Percentiles rank a stretch among this genome's conserved stretches.
These are phyloP conservation scores for Pleurotus pulmonarius DNA, from an alignment of 768 basidiomycete species.

Conservation along the genomic window DNA sequence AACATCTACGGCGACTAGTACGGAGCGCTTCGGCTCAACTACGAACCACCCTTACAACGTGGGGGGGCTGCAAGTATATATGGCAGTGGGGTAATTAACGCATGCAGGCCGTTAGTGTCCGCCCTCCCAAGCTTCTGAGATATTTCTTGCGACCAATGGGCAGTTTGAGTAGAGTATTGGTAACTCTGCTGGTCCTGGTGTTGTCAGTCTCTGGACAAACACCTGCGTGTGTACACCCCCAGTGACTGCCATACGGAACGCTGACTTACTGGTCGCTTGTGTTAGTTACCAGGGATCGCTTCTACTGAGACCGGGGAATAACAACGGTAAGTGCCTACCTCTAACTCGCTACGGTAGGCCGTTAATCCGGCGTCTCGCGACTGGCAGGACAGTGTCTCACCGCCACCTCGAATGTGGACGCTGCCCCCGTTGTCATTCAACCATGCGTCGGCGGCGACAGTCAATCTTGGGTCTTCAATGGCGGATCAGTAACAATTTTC, in stretches of 20 bases:
- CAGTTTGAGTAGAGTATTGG: no score
- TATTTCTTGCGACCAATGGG: no score
- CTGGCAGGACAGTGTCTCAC: slow-evolving; percentile 46
- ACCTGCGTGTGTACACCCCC: background rate
- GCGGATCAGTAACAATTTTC: slow-evolving; percentile 38
- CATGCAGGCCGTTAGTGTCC: no score
- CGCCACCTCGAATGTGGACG: slow-evolving; percentile 44
- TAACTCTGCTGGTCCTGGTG: slow-evolving; percentile 5
- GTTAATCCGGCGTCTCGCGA: background rate
- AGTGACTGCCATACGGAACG: background rate
- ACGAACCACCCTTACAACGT: no score
- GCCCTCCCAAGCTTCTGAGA: no score
- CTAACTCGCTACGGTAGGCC: background rate
- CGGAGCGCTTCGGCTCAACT: no score
- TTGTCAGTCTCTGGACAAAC: background rate
- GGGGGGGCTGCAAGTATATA: no score
- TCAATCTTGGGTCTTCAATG: slow-evolving; percentile 47
- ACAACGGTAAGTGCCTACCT: background rate
- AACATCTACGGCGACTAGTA: no score
- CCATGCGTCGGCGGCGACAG: slow-evolving; percentile 36
- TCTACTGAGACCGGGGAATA: background rate
- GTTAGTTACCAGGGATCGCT: slow-evolving; percentile 1
- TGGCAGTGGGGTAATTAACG: no score
- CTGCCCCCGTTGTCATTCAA: slow-evolving; percentile 43
- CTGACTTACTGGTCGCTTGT: background rate